Evolutionary conservation across 2,329 filamentous ascomycete species (phyloP).

Genomic region (Aureobasidium musti): DNA sequence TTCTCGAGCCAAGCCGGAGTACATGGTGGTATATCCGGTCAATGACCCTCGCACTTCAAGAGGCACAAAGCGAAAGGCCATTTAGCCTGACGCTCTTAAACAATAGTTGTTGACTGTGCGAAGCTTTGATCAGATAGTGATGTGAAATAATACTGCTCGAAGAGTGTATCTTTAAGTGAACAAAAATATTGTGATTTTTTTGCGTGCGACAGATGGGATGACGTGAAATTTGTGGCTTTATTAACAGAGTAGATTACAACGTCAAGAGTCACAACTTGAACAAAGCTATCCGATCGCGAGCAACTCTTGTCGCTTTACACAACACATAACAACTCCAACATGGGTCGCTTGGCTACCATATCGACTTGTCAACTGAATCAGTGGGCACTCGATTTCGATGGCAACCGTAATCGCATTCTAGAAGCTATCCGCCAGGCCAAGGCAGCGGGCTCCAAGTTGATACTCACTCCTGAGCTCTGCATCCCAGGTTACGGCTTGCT

Average conservation of each 20-base stretch:
- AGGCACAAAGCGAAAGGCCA: neutral
- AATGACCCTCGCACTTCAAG: neutral
- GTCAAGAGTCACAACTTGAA: slow-evolving; percentile 7
- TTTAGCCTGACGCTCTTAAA: neutral
- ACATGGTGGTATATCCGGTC: neutral
- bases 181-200: neutral
- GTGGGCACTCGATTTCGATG: slow-evolving; percentile 62
- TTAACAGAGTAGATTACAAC: slow-evolving; percentile 2
- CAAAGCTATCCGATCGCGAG: neutral
- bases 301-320: neutral
- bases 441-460: slow-evolving; percentile 61
- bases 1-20: slow-evolving; percentile 25
- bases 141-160: no score
- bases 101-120: neutral
- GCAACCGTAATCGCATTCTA: slow-evolving; percentile 64
- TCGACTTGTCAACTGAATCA: slow-evolving; percentile 51
- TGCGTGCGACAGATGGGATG: neutral
- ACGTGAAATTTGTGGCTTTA: slow-evolving; percentile 18
- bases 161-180: neutral
- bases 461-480: slow-evolving; percentile 52
- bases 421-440: slow-evolving; percentile 64
- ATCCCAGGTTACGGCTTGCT: slow-evolving; percentile 66
- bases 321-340: slow-evolving; percentile 11
- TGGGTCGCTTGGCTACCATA: slow-evolving; percentile 47
- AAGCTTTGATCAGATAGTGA: neutral